These are phyloP conservation scores for Skeletonema grethae DNA, from an alignment of 108 stramenopile species.

Conservation along the genomic window DNA sequence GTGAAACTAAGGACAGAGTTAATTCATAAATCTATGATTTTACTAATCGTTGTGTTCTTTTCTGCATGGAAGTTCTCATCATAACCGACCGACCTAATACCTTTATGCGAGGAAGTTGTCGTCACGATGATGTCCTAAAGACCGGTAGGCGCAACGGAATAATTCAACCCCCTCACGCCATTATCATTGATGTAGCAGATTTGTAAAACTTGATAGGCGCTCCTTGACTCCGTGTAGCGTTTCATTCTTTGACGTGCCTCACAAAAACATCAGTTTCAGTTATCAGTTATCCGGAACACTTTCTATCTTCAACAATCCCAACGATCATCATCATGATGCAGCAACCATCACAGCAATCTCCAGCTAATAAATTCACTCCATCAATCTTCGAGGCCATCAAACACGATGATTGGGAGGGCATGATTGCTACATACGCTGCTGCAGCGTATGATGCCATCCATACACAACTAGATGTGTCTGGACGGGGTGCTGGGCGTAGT, in stretches of 20 bases:
- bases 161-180: not conserved
- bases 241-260: not conserved
- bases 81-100: too few species aligned
- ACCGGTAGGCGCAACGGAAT: too few species aligned
- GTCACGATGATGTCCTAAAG: too few species aligned
- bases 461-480: constrained; percentile 33
- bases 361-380: constrained; percentile 4
- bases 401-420: constrained; percentile 56
- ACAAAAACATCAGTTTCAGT: not conserved
- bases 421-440: constrained; percentile 59
- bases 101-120: too few species aligned
- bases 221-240: not conserved
- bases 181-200: not conserved
- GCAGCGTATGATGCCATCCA: constrained; percentile 35
- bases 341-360: not conserved
- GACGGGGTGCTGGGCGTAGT: not conserved
- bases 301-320: not conserved
- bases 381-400: constrained; percentile 62
- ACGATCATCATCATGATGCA: not conserved
- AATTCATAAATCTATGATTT: too few species aligned
- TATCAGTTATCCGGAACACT: not conserved
- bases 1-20: too few species aligned
- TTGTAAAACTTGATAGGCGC: not conserved
- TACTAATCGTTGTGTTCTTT: too few species aligned
- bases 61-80: too few species aligned